Base-by-base conservation (phyloP, 2,329 filamentous ascomycete species). In the Claviceps sp. region DNA sequence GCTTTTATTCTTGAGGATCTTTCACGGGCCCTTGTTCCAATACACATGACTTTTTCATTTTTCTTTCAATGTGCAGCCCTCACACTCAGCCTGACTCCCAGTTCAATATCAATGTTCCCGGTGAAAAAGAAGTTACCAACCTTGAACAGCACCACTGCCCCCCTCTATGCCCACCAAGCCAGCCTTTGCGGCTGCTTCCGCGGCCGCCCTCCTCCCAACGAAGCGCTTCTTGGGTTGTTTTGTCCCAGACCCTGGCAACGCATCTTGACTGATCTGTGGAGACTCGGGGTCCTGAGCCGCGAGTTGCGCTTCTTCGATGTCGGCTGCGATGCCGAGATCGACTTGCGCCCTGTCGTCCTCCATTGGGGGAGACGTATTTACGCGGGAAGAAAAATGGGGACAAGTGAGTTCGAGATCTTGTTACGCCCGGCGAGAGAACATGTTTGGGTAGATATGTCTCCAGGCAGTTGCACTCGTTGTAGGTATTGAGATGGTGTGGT, bases 201-300 rank as follows among this genome's bases (percentile, higher is more conserved):
- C 75, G 8, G 86, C 87, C 22, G 86, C 79, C 60, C 84, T 81
- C 58, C 88, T 78, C 34, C 93, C 93, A 18, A 98, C 85, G 59
- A 98, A 98, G 53, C 91, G 81, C 69, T 91, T 90, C 73, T 87
- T 95, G 22, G 93, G 93, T 61, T 91, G 85, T 63, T 77, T 87
- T 20, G 73, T 59, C 6, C 67, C 55, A 30, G 42, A 22, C 22
- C 38, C 56, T 37, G 59, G 55, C 48, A 53, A 18, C 8, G 26
- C 37, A 16, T 48, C 50, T 3, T 48, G 49, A 40, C 18, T 41
- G 18, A 46, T 34, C 42, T 46, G 49, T 41, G 53, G 59, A 26
- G 50, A 11, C 13, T 48, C 59, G 65, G 70, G 62, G 14, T 48
- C 51, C 37, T 55, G 51, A 43, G 67, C 30, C 30, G 30, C 63